Conservation (phyloP, 805 yeast species). For the Soucietia sequanensis region DNA sequence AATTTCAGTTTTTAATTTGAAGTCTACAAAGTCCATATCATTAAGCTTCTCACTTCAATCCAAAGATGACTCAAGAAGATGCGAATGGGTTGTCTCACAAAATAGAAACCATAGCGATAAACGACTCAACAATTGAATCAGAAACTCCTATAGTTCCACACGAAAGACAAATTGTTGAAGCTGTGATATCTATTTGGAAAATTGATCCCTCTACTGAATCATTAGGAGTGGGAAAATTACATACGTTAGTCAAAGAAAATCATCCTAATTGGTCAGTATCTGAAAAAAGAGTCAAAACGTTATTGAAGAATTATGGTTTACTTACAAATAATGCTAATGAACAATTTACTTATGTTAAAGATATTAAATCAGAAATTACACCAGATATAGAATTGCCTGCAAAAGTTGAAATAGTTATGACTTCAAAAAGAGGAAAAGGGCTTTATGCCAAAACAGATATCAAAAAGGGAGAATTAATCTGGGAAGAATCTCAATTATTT, state of each 20-base stretch:
- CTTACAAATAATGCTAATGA: constrained; percentile 26
- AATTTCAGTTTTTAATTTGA: too few relatives aligned
- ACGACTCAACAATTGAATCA: constrained; percentile 24
- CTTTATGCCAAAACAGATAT: constrained; percentile 51
- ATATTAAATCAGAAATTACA: constrained; percentile 51
- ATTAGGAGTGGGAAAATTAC: constrained; percentile 54
- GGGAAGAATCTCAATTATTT: constrained; percentile 61
- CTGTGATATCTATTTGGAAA: constrained; percentile 66
- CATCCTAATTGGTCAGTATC: constrained; percentile 65
- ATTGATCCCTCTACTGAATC: constrained; percentile 62
- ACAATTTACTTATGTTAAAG: constrained; percentile 50
- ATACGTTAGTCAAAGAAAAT: constrained; percentile 45
- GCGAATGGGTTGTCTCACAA: constrained; percentile 11
- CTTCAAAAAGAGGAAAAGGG: constrained; percentile 60
- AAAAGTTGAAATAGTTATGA: constrained; percentile 45
- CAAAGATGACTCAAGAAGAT: too few relatives aligned
- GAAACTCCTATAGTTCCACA: constrained; percentile 46
- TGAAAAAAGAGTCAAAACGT: constrained; percentile 52
- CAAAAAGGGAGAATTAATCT: constrained; percentile 50
- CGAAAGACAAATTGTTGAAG: constrained; percentile 57
- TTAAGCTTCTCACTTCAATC: too few relatives aligned
- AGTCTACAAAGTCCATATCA: too few relatives aligned
- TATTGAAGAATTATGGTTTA: constrained; percentile 58
- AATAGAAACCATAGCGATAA: constrained; percentile 37
- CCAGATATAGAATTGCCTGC: constrained; percentile 43